A percentile compares a stretch with the other conserved stretches of the same genome.
These are phyloP conservation scores for Calocera viscosa DNA, from an alignment of 768 basidiomycete species.

Conservation along the genomic window DNA sequence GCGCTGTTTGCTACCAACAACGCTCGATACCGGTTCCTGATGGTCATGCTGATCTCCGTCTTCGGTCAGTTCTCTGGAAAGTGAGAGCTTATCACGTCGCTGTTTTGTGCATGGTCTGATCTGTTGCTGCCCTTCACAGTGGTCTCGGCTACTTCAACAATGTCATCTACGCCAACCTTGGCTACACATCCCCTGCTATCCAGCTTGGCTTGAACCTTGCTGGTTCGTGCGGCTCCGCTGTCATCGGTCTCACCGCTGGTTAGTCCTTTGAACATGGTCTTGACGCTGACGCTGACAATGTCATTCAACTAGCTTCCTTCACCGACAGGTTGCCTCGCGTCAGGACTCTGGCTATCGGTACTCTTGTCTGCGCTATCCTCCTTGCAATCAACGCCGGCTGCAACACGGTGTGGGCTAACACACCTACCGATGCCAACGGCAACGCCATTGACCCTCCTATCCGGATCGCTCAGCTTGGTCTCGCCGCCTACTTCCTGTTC, in stretches of 20 bases:
- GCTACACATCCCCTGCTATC: conserved; percentile 13
- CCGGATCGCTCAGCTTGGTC: conserved; percentile 24
- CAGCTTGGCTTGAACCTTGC: conserved; percentile 22
- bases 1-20: conserved; percentile 33
- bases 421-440: conserved; percentile 10
- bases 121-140: background rate
- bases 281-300: conserved; percentile 28
- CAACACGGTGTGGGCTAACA: conserved; percentile 17
- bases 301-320: conserved; percentile 25
- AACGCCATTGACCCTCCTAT: conserved; percentile 16
- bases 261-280: conserved; percentile 19
- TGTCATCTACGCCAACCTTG: conserved; percentile 22
- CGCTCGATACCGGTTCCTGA: conserved; percentile 35
- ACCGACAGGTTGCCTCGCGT: conserved; percentile 26
- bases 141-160: conserved; percentile 36
- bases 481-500: conserved; percentile 35
- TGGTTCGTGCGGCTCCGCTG: conserved; percentile 17
- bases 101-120: background rate
- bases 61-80: conserved; percentile 51
- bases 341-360: conserved; percentile 26
- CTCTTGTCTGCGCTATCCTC: conserved; percentile 23
- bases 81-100: background rate
- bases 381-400: conserved; percentile 21
- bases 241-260: conserved; percentile 19
- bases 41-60: conserved; percentile 41